Evolutionary conservation across 2,329 filamentous ascomycete genomes (phyloP), one percentile per base, ranked within the genome.

Genomic region (Verticillium isaacii): DNA sequence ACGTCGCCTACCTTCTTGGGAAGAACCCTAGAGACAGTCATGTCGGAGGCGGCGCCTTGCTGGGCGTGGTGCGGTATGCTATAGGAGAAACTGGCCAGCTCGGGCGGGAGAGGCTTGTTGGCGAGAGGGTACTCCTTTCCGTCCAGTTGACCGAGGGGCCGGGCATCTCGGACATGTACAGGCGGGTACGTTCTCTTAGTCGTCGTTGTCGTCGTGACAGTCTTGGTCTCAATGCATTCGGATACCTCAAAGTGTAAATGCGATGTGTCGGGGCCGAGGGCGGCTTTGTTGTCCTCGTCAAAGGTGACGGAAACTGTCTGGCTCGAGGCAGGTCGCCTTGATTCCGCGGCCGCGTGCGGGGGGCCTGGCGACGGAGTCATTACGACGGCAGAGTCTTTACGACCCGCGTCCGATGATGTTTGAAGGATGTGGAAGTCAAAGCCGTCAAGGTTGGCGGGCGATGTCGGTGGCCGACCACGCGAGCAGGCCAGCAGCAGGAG

Each of bases 111-210:
- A 1, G 92, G 89, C 58, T 91, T 88, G 65, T 85, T 84, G 41
- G 94, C 94, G 34, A 99, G 81, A 45, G 95, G 95, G 73, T 96
- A 99, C 69, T 95, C 87, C 73, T 96, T 96, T 15, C 89, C 83
- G 74, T 98, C 93, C 62, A 97, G 85, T 60, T 88, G 84, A 63
- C 85, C 80, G 37, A 93, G 82, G 59, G 87, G 85, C 60, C 86
- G 85, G 29, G 92, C 89, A 63, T 91, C 85, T 66, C 87, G 88
- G 67, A 97, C 86, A 61, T 91, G 82, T 62, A 97, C 81, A n/a
- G 92, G 92, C 56, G 94, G 93, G 67, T 95, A 96, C 75, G 76
- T 92, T 82, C 74, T 88, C 66, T 92, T 91, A 1, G 93, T 96
- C 0, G 92, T 96, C 0, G 93, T 97, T 0, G 93, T 97, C 0